phyloP scores from a whole-genome alignment of 371 early-diverging fungal species.

The Synchytrium microbalum region DNA sequence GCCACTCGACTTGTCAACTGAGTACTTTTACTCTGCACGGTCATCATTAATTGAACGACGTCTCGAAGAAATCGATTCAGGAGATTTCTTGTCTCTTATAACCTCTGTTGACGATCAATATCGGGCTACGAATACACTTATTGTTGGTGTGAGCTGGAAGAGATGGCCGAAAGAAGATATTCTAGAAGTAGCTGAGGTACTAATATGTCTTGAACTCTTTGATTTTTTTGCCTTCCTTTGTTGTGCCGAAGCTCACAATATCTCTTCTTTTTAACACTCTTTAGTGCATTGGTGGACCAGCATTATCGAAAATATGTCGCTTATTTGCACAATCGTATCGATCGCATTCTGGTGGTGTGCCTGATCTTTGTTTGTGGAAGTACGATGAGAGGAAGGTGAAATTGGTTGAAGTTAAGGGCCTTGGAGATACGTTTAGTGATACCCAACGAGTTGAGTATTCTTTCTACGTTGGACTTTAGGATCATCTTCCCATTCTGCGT shows the following conservation, averaged over 20 bases:
- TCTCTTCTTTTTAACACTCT: background rate
- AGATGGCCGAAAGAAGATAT: conserved; percentile 19
- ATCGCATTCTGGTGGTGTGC: conserved; percentile 30
- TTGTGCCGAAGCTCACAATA: background rate
- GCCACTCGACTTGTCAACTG: conserved; percentile 30
- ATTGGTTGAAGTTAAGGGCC: conserved; percentile 33
- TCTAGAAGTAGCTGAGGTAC: conserved; percentile 21
- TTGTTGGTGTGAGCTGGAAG: conserved; percentile 26
- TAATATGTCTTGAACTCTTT: background rate
- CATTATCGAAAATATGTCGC: conserved; percentile 22
- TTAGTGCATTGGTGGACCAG: conserved; percentile 24
- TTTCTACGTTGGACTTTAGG: conserved; percentile 20
- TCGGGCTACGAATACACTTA: conserved; percentile 1
- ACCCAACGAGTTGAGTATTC: background rate
- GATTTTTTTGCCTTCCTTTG: background rate
- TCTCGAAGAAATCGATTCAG: conserved; percentile 17
- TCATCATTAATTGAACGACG: conserved; percentile 17
- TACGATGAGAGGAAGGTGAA: conserved; percentile 17
- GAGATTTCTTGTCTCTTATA: conserved; percentile 6
- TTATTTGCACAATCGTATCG: conserved; percentile 25
- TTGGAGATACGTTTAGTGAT: background rate
- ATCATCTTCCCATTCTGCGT: conserved; percentile 22
- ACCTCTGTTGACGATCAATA: conserved; percentile 12
- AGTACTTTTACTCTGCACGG: conserved; percentile 26
- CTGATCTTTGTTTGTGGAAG: conserved; percentile 35